Conservation (phyloP, 129 eudicot genomes). For the Arctium lappa region DNA sequence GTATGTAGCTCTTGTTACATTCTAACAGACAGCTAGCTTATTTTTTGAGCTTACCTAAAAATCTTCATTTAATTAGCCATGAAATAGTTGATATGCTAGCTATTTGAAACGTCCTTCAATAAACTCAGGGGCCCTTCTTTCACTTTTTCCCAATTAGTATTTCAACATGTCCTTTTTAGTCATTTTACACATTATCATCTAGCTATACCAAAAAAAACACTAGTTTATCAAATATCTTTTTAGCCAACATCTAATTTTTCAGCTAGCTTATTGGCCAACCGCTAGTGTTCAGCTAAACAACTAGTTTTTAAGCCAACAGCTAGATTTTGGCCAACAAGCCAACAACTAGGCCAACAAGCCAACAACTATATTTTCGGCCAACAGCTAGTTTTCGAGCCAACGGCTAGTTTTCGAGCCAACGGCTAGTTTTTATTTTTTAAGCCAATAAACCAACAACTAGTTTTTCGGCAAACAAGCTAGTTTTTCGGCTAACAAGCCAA, state of each 20-base stretch:
- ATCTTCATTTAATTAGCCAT: neutral
- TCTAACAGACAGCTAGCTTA: neutral
- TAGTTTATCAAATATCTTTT: neutral
- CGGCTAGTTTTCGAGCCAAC: no score
- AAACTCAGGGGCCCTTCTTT: neutral
- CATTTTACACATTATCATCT: no score
- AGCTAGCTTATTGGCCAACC: neutral
- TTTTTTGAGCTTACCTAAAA: neutral
- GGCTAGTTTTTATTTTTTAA: neutral
- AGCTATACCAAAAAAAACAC: neutral
- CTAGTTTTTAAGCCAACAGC: neutral
- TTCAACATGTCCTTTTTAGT: no score
- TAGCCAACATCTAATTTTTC: neutral
- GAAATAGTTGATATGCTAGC: neutral
- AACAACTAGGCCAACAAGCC: no score
- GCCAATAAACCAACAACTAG: no score
- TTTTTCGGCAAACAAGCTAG: no score
- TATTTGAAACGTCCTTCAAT: neutral
- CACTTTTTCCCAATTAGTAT: neutral
- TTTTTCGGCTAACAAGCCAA: no score
- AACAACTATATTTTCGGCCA: no score
- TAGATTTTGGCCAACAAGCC: no score
- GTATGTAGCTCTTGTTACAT: conserved; percentile 21
- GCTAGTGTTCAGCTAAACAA: neutral
- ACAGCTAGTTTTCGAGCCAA: no score